Evolutionary conservation across 176 grass and related monocot species (phyloP).

Genomic region (Aegilops tauschii): DNA sequence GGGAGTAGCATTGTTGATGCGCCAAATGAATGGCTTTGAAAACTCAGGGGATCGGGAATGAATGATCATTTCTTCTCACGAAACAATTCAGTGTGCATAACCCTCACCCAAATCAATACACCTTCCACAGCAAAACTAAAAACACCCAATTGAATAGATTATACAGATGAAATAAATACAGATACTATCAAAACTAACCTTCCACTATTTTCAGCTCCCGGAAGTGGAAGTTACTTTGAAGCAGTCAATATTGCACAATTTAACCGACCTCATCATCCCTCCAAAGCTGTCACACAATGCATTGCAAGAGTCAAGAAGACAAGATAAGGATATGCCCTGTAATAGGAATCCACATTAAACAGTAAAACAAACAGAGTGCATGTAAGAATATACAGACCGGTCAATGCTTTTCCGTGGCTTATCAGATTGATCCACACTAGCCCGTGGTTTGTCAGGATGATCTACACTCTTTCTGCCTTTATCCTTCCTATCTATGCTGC

Average conservation of each 20-base stretch:
- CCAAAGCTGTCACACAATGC: conserved; percentile 61
- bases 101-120: conserved; percentile 16
- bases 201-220: conserved; percentile 49
- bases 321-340: neutral
- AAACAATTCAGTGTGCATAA: neutral
- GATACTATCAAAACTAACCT: conserved; percentile 43
- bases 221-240: conserved; percentile 78
- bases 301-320: conserved; percentile 24
- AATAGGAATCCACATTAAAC: conserved; percentile 27
- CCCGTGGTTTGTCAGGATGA: conserved; percentile 58
- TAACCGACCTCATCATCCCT: conserved; percentile 92
- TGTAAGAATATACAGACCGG: conserved; percentile 53
- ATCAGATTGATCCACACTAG: conserved; percentile 73
- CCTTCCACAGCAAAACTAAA: conserved; percentile 25
- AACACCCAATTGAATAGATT: conserved; percentile 48
- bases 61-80: conserved; percentile 31
- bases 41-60: neutral
- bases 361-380: neutral
- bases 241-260: conserved; percentile 92
- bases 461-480: conserved; percentile 74
- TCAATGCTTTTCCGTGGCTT: conserved; percentile 92
- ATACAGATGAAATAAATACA: conserved; percentile 38
- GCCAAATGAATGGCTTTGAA: conserved; percentile 4
- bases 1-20: neutral
- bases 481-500: conserved; percentile 69